Evolutionary conservation across 2,329 filamentous ascomycete species (phyloP), one percentile per base, ranked within the genome.

Genomic region (Aspergillus versicolor): DNA sequence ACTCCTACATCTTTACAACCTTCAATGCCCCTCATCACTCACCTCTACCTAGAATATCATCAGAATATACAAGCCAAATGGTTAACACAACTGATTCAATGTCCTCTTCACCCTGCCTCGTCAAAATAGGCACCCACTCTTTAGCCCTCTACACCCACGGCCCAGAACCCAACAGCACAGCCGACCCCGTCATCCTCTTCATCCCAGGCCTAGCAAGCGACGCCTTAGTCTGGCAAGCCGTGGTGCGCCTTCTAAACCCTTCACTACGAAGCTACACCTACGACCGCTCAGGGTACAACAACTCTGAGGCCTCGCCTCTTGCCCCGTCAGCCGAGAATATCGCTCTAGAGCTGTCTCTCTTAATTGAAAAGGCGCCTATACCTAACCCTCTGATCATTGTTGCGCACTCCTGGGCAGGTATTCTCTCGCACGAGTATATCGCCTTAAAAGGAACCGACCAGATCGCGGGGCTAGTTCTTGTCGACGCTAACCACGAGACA

Each of bases 401-500:
- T 19, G 62, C 61, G 1, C 61, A 63, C 30, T 63, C 60, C 2
- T 64, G 54, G 56, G 61, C 58, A 5, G 62, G 62, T 5, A 56
- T 64, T 11, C 52, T 63, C 19, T 54, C 48, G 9, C 58, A 54
- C 15, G 61, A 62, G 48, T 63, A 55, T 17, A 51, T 63, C 21
- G 61, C 58, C 8, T 53, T 60, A 2, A 57, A 55, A 7, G 52
- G 57, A 2, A 41, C 49, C 5, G 56, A 45, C 8, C 53, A 50
- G 3, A 56, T 63, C 48, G 58, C 56, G 8, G 61, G 61, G 11
- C 27, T 63, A 41, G 58, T 63, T 1, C 43, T 63, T n/a, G 61
- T 63, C 6, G 57, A 63, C 17, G 55, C 60, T 2, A 62, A 62
- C n/a, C 58, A 63, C 21, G 61, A 63, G 59, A 41, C 61, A 2